Conservation (phyloP, 495 filamentous ascomycete genomes). For the Aspergillus wentii region DNA sequence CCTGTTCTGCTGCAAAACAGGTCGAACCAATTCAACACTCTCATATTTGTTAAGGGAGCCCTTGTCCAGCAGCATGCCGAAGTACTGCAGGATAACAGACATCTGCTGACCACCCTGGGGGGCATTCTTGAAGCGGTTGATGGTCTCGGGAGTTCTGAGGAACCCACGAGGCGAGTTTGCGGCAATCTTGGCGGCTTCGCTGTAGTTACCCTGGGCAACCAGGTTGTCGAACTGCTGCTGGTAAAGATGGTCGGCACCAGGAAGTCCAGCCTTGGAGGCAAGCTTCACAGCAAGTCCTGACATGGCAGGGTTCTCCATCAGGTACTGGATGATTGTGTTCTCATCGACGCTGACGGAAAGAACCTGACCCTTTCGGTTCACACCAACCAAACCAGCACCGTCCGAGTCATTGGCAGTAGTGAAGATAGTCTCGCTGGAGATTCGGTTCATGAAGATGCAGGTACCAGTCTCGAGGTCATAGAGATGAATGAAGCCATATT, state of each 20-base stretch:
- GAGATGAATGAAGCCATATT: conserved; percentile 98
- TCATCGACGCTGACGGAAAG: conserved; percentile 91
- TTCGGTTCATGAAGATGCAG: conserved; percentile 99
- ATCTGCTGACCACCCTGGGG: conserved; percentile 69
- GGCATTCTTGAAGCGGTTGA: conserved; percentile 87
- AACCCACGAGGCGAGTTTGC: conserved; percentile 96
- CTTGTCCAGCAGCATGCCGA: conserved; percentile 95
- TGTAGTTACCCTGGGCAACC: conserved; percentile 67
- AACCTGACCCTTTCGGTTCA: conserved; percentile 96
- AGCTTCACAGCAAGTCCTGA: conserved; percentile 89
- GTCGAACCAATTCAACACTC: conserved; percentile 87
- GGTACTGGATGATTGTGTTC: conserved; percentile 81
- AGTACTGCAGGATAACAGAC: conserved; percentile 94
- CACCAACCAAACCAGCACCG: conserved; percentile 82
- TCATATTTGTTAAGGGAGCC: conserved; percentile 87
- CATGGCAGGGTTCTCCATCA: conserved; percentile 92
- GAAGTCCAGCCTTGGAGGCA: conserved; percentile 87
- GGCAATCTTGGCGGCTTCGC: conserved; percentile 88
- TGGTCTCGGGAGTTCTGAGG: conserved; percentile 87
- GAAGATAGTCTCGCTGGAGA: conserved; percentile 98
- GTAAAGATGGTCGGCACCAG: conserved; percentile 93
- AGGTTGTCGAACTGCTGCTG: conserved; percentile 87
- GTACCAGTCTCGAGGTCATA: conserved; percentile 95
- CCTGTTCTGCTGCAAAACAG: conserved; percentile 86
- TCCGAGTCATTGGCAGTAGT: conserved; percentile 82